Conservation (phyloP, 345 rosid genomes). For the Arabis alpina region DNA sequence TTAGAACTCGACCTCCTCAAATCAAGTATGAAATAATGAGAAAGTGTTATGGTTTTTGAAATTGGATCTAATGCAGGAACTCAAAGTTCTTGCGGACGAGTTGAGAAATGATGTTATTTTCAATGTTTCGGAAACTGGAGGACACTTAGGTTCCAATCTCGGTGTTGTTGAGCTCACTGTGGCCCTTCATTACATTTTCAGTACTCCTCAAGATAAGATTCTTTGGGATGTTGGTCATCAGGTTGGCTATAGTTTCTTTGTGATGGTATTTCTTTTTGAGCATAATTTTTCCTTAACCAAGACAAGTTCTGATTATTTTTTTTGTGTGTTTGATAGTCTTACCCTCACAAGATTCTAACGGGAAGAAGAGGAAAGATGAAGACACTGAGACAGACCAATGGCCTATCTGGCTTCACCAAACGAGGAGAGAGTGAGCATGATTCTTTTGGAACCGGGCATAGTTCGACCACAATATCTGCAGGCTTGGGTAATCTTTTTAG, state of each 20-base stretch:
- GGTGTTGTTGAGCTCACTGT: constrained; percentile 99
- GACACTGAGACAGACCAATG: constrained; percentile 86
- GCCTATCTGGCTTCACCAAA: constrained; percentile 87
- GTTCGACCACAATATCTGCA: constrained; percentile 94
- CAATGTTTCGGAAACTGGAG: constrained; percentile 91
- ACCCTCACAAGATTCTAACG: constrained; percentile 94
- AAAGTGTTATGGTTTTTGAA: constrained; percentile 63
- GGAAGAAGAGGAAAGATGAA: constrained; percentile 95
- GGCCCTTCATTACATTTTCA: constrained; percentile 95
- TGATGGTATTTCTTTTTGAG: neutral
- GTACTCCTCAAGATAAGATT: constrained; percentile 83
- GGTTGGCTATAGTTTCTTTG: constrained; percentile 59
- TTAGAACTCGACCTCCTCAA: neutral
- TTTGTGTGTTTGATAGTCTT: constrained; percentile 46
- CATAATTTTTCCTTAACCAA: neutral
- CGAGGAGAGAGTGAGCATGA: constrained; percentile 92
- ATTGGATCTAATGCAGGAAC: constrained; percentile 61
- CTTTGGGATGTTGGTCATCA: constrained; percentile 99
- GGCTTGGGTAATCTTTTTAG: constrained; percentile 65
- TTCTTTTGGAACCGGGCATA: constrained; percentile 94
- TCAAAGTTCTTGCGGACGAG: constrained; percentile 86
- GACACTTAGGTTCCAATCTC: constrained; percentile 94
- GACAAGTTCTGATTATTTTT: neutral
- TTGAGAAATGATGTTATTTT: constrained; percentile 89
- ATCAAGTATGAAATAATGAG: constrained; percentile 49